Evolutionary conservation across 139 green algal genomes (phyloP), one percentile per base, ranked within the genome.

Genomic region (Limnomonas spitsbergensis): DNA sequence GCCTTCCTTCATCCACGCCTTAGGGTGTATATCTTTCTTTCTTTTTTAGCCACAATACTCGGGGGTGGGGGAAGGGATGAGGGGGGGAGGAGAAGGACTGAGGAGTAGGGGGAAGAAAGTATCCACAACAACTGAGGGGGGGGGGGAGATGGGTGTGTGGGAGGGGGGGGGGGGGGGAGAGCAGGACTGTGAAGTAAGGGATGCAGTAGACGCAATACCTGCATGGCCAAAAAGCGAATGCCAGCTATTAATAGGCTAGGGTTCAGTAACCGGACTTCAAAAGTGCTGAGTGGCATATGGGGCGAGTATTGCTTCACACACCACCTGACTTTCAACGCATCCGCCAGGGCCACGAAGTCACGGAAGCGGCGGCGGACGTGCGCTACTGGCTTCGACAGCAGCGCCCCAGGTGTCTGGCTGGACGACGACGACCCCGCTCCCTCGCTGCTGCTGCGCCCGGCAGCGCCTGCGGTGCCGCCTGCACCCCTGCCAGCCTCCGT

Each of bases 71-170:
- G 70, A n/a, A 7, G 67, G 34, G 7, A n/a, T n/a, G 31, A 69
- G 7, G 52, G 9, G 40, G 73, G 31, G 4, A 32, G 53, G 73
- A 9, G 47, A 34, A 29, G 7, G 38, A 9, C 32, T 34, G 9
- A 6, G n/a, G n/a, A n/a, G n/a, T n/a, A n/a, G n/a, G 91, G 91
- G 20, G n/a, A n/a, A 94, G 79, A 80, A 96, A 95, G 73, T 78
- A 78, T 4, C 73, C 73, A 14, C 73, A 31, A 32, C 69, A 69
- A 2, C 47, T 77, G 70, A 3, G 70, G n/a, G n/a, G n/a, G n/a
- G n/a, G 26, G 37, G 70, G 37, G 32, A 34, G 9, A 47, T 9
- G 68, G 31, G 68, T 38, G 26, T 29, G 3, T 7, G 35, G 31
- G n/a, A 7, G 7, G 27, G 73, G 4, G 31, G n/a, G 31, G 42